Percentiles rank a stretch among this genome's conserved stretches.
Evolutionary conservation across 345 rosid species (phyloP).

Genomic region (Jatropha curcas): DNA sequence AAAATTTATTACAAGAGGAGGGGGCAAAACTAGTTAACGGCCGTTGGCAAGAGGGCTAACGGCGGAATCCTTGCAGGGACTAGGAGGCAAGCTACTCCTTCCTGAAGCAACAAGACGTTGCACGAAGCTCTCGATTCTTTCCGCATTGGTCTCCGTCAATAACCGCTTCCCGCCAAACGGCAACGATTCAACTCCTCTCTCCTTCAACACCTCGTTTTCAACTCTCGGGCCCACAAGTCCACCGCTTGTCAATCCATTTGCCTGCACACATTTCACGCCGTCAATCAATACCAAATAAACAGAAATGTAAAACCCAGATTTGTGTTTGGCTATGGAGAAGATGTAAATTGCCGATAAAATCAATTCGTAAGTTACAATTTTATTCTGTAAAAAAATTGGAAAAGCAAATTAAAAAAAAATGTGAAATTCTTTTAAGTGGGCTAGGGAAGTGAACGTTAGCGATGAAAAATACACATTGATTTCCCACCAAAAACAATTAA

Average conservation of each 20-base stretch:
- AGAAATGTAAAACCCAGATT: background rate
- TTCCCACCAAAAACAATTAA: background rate
- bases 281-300: conserved; percentile 3
- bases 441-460: too few species aligned
- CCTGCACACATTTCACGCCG: conserved; percentile 47
- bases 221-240: conserved; percentile 40
- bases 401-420: too few species aligned
- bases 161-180: conserved; percentile 92
- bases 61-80: conserved; percentile 81
- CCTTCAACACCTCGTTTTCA: conserved; percentile 62
- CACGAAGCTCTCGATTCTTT: conserved; percentile 71
- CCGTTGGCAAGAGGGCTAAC: conserved; percentile 62
- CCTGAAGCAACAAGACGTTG: conserved; percentile 79
- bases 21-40: conserved; percentile 39
- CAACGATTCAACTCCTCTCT: conserved; percentile 79
- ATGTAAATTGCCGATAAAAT: too few species aligned
- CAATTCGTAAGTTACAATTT: too few species aligned
- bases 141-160: conserved; percentile 80
- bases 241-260: conserved; percentile 49
- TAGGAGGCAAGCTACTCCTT: conserved; percentile 74
- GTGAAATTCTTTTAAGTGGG: too few species aligned
- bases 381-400: too few species aligned
- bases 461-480: background rate
- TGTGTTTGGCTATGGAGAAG: background rate
- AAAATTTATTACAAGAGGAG: too few species aligned